phyloP scores from a whole-genome alignment of 257 asterid genomes.

The Salvia rosmarinus region DNA sequence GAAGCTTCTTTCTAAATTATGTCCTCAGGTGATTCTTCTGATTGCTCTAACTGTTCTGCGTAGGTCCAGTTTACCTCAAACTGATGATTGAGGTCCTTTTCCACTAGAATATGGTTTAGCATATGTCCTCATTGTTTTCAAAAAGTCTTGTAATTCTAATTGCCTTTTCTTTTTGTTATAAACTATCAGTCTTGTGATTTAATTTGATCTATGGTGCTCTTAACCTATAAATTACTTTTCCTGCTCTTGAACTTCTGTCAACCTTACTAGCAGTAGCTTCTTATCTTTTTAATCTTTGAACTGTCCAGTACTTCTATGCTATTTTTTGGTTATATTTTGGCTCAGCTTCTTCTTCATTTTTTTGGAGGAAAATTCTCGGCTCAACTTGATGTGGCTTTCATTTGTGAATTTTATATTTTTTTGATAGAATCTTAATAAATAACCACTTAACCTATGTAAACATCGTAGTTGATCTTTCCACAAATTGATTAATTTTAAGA shows the following conservation, averaged over 20 bases:
- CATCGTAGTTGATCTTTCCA: slow-evolving; percentile 8
- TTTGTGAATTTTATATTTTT: not conserved
- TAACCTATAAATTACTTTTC: slow-evolving; percentile 5
- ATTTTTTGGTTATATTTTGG: not conserved
- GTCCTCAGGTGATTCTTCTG: slow-evolving; percentile 65
- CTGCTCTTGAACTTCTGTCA: slow-evolving; percentile 10
- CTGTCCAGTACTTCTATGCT: slow-evolving; percentile 13
- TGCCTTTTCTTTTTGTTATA: not conserved
- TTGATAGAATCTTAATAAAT: not conserved
- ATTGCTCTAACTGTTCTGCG: slow-evolving; percentile 18
- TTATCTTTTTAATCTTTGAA: not conserved
- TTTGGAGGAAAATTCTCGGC: not conserved
- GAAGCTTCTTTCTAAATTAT: slow-evolving; percentile 68
- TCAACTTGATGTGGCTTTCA: slow-evolving; percentile 10
- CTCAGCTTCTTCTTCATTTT: not conserved
- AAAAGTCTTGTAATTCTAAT: not conserved
- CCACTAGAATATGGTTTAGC: not conserved
- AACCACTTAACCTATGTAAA: not conserved
- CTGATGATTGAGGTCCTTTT: slow-evolving; percentile 8
- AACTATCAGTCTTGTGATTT: not conserved
- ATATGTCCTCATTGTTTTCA: slow-evolving; percentile 1
- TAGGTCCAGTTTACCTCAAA: too few relatives aligned
- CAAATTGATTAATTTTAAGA: not conserved
- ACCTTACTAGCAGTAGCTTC: slow-evolving; percentile 14
- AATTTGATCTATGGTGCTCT: not conserved